A percentile compares a stretch with the other conserved stretches of the same genome.
phyloP scores from a whole-genome alignment of 1,284 basidiomycete species.

The Moesziomyces sp. region DNA sequence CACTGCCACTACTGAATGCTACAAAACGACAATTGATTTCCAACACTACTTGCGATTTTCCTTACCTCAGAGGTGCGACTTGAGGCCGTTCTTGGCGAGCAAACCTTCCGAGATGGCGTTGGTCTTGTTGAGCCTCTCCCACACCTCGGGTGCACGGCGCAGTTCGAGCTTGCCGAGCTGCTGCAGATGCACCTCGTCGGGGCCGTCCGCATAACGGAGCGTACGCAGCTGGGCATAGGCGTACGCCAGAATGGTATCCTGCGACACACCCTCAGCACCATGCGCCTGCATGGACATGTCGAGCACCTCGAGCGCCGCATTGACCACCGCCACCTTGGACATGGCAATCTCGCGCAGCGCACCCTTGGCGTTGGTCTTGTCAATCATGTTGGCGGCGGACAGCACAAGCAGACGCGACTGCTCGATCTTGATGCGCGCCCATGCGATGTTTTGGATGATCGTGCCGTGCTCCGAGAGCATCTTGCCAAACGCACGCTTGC shows the following conservation, averaged over 20 bases:
- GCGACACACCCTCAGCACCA: slow-evolving; percentile 92
- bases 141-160: slow-evolving; percentile 50
- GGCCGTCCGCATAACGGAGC: slow-evolving; percentile 59
- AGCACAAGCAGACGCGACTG: slow-evolving; percentile 85
- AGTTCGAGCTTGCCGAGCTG: slow-evolving; percentile 87
- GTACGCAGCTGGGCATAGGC: slow-evolving; percentile 85
- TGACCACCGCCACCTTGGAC: slow-evolving; percentile 88
- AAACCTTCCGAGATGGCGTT: slow-evolving; percentile 32
- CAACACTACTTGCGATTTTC: no score
- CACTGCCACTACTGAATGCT: no score
- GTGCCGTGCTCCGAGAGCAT: slow-evolving; percentile 91
- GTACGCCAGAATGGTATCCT: slow-evolving; percentile 84
- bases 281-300: slow-evolving; percentile 91
- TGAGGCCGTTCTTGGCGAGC: slow-evolving; percentile 50
- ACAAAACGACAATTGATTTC: no score
- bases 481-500: slow-evolving; percentile 93
- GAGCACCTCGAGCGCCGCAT: slow-evolving; percentile 84
- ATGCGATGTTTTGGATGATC: slow-evolving; percentile 88
- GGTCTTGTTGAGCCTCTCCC: slow-evolving; percentile 49
- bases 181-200: slow-evolving; percentile 83
- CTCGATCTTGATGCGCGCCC: slow-evolving; percentile 92
- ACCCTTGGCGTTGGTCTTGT: slow-evolving; percentile 88
- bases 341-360: slow-evolving; percentile 97
- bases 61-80: slow-evolving; percentile 45
- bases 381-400: slow-evolving; percentile 93